phyloP scores from a whole-genome alignment of 257 asterid genomes.

The Solanum tarijense region DNA sequence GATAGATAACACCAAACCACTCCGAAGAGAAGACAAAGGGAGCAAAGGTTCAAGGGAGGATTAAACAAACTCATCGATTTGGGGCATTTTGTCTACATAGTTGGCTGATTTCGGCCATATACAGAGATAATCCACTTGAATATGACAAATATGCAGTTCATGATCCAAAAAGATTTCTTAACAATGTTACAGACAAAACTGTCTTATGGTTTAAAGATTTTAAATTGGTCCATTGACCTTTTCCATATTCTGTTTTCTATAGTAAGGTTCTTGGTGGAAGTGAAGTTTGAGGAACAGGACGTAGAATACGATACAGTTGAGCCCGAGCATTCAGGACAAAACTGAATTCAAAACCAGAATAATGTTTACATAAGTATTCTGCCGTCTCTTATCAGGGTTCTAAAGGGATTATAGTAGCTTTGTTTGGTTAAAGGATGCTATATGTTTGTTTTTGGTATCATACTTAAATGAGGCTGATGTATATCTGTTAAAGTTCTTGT shows the following conservation, averaged over 20 bases:
- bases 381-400: background rate
- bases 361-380: background rate
- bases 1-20: constrained; percentile 22
- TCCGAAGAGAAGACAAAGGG: constrained; percentile 52
- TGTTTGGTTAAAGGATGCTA: background rate
- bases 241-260: background rate
- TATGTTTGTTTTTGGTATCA: background rate
- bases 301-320: constrained; percentile 24
- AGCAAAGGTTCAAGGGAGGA: constrained; percentile 42
- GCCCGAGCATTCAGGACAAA: background rate
- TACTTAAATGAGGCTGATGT: background rate
- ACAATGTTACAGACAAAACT: background rate
- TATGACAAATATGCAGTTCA: constrained; percentile 72
- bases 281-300: constrained; percentile 60
- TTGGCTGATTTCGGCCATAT: constrained; percentile 27
- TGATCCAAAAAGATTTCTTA: constrained; percentile 44
- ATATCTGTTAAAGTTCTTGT: background rate
- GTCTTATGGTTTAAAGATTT: background rate
- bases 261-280: constrained; percentile 57
- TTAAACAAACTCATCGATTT: constrained; percentile 46
- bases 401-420: background rate
- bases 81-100: constrained; percentile 73
- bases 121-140: constrained; percentile 50
- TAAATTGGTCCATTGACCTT: background rate
- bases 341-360: background rate